Percentiles rank a stretch among this genome's conserved stretches.
phyloP scores from a whole-genome alignment of 352 stramenopile species.

The Phytophthora hybrid region DNA sequence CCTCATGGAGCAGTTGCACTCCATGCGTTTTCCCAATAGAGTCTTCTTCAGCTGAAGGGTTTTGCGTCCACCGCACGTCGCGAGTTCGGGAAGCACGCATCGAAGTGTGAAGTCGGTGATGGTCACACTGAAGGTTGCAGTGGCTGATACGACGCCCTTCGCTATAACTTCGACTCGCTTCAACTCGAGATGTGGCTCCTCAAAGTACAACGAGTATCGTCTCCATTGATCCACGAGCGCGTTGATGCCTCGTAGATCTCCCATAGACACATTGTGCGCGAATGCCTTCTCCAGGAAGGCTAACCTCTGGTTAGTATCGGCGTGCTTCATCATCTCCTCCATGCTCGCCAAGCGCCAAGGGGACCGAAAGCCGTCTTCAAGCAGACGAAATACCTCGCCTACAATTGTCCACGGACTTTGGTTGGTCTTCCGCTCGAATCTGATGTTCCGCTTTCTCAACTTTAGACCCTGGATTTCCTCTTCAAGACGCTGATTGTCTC shows the following conservation, averaged over 20 bases:
- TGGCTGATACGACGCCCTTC: constrained; percentile 12
- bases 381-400: constrained; percentile 23
- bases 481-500: constrained; percentile 15
- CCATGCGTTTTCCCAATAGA: constrained; percentile 16
- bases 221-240: constrained; percentile 32
- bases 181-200: constrained; percentile 17
- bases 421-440: constrained; percentile 15
- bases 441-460: constrained; percentile 8
- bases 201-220: constrained; percentile 34
- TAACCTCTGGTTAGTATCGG: constrained; percentile 6
- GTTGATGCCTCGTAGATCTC: constrained; percentile 15
- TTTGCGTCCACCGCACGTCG: neutral
- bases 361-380: constrained; percentile 26
- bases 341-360: constrained; percentile 18
- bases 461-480: constrained; percentile 26
- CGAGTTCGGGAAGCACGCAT: constrained; percentile 16
- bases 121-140: constrained; percentile 19
- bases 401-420: constrained; percentile 29
- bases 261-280: constrained; percentile 21
- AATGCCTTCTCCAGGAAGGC: constrained; percentile 19
- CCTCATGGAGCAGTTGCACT: constrained; percentile 19
- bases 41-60: neutral
- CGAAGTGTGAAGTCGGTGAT: constrained; percentile 21
- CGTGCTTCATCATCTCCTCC: constrained; percentile 21
- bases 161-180: constrained; percentile 14